Conservation (phyloP, 257 asterid genomes). For the Solanum virginianum region DNA sequence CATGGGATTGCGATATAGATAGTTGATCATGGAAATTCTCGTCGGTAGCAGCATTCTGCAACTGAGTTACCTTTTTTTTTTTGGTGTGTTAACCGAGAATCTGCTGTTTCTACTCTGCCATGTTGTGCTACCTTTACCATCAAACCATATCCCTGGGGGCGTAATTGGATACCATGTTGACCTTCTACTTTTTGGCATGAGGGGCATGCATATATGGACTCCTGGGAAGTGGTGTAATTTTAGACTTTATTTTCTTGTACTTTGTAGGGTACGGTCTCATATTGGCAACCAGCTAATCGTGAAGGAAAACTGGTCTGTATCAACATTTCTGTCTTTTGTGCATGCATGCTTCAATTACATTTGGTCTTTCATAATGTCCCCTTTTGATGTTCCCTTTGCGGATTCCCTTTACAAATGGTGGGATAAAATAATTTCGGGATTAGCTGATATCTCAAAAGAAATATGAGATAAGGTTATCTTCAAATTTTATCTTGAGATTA, state of each 20-base stretch:
- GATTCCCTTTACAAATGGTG: neutral
- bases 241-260: neutral
- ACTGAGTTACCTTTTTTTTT: conserved; percentile 34
- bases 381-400: neutral
- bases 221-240: neutral
- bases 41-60: conserved; percentile 18
- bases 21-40: neutral
- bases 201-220: neutral
- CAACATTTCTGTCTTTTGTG: neutral
- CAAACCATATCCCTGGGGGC: neutral
- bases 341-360: neutral
- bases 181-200: neutral
- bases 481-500: no score
- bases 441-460: no score
- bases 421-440: neutral
- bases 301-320: neutral
- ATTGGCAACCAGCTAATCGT: neutral
- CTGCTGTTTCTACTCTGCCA: neutral
- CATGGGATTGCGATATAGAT: conserved; percentile 49
- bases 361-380: neutral
- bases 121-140: neutral
- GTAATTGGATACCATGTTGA: conserved; percentile 35
- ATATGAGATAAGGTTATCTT: no score
- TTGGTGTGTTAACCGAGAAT: neutral
- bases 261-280: neutral